phyloP scores from a whole-genome alignment of 371 early-diverging fungal species.

The Rhizomucor miehei region DNA sequence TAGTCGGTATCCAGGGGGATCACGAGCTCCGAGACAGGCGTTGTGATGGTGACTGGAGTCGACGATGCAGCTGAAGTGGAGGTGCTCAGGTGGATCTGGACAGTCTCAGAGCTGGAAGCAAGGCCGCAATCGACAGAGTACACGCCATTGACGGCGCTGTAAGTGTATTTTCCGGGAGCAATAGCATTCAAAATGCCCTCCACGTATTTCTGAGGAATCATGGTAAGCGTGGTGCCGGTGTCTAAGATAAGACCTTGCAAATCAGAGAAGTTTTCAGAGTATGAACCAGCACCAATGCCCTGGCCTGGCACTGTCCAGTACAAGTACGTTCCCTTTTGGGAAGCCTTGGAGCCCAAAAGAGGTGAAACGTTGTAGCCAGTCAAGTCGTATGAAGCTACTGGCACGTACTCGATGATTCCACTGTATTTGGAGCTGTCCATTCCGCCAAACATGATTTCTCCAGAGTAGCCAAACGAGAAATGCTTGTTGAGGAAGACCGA shows the following conservation, averaged over 20 bases:
- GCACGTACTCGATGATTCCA: conserved; percentile 19
- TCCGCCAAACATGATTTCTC: conserved; percentile 31
- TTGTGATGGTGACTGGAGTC: conserved; percentile 14
- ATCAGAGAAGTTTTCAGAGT: neutral
- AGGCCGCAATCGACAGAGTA: conserved; percentile 23
- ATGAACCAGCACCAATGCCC: conserved; percentile 7
- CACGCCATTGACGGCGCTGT: conserved; percentile 5
- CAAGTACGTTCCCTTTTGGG: conserved; percentile 7
- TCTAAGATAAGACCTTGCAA: conserved; percentile 22
- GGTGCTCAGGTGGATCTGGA: conserved; percentile 15
- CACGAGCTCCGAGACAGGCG: conserved; percentile 22
- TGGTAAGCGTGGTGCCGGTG: conserved; percentile 30
- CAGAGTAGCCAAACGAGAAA: conserved; percentile 11
- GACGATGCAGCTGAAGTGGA: neutral
- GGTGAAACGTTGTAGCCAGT: conserved; percentile 8
- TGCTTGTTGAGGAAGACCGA: conserved; percentile 19
- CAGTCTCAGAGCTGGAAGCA: conserved; percentile 6
- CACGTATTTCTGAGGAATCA: conserved; percentile 13
- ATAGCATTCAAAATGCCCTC: conserved; percentile 15
- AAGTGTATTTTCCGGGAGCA: conserved; percentile 15
- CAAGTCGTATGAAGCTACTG: conserved; percentile 24
- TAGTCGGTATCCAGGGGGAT: conserved; percentile 23
- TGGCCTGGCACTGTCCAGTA: conserved; percentile 26
- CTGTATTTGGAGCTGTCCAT: conserved; percentile 15
- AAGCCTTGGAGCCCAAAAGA: conserved; percentile 7